phyloP scores from a whole-genome alignment of 306 rosid species.

The Geum urbanum region DNA sequence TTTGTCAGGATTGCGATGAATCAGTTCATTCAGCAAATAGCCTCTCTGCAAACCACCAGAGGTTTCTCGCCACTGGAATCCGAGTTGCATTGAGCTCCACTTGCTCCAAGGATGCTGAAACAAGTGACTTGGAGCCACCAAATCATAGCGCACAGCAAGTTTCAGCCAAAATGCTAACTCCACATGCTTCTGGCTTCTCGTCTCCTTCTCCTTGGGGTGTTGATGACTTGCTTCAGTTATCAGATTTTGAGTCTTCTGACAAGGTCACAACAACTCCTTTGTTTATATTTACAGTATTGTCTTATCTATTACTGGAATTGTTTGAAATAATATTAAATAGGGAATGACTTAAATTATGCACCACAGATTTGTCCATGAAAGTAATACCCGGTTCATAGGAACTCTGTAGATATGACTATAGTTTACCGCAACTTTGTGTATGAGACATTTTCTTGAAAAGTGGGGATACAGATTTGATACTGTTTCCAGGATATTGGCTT shows the following conservation, averaged over 20 bases:
- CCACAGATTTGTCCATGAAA: not conserved
- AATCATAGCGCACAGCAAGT: slow-evolving; percentile 41
- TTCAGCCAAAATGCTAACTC: slow-evolving; percentile 42
- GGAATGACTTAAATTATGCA: not conserved
- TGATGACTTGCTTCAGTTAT: slow-evolving; percentile 71
- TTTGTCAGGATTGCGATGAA: slow-evolving; percentile 95
- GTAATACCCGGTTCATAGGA: not conserved
- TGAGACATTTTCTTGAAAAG: not conserved
- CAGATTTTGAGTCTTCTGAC: slow-evolving; percentile 63
- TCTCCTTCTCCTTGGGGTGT: slow-evolving; percentile 61
- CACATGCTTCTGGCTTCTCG: slow-evolving; percentile 47
- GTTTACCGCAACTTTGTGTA: too few species aligned
- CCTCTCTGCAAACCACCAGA: slow-evolving; percentile 87
- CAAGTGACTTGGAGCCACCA: slow-evolving; percentile 60
- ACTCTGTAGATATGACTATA: slow-evolving; percentile 2
- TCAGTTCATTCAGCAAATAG: slow-evolving; percentile 66
- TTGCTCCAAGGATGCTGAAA: slow-evolving; percentile 53
- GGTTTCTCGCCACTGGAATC: slow-evolving; percentile 93
- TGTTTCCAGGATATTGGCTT: not conserved
- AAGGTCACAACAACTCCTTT: slow-evolving; percentile 39
- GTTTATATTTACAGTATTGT: not conserved
- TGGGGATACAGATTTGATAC: not conserved
- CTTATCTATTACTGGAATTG: not conserved
- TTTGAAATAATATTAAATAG: not conserved
- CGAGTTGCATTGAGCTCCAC: slow-evolving; percentile 61